Base-by-base conservation (phyloP, 257 asterid species). In the Penstemon davidsonii region DNA sequence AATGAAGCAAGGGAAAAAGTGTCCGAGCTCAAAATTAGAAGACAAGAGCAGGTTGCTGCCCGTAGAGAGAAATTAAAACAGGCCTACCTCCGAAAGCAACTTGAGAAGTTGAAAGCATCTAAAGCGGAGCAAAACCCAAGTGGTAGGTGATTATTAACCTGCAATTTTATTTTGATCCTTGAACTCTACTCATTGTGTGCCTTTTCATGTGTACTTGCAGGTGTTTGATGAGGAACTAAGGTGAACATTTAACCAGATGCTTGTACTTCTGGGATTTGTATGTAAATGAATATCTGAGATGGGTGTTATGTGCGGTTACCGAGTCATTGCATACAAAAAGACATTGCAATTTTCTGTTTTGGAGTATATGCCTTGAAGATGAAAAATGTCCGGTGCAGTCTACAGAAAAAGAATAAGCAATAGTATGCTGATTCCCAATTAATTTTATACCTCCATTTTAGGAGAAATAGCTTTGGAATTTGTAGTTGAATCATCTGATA, bases 51-150 rank as follows among this genome's bases (percentile, higher is more conserved):
- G 76, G 84, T 75, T 69, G 86, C 97, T 71, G 83, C 90, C 51
- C 86, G 88, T 66, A 80, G 97, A 50, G 97, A 91, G 82, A 94
- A 91, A 79, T 64, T 90, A 71, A 94, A 90, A 86, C 96, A 85
- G 79, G 91, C 99, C 18, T 94, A 94, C 83, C 88, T 91, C 59
- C 78, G 77, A 66, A 94, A 90, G 81, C 96, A 88, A 74, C 84
- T 91, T 41, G 96, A 91, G 80, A 94, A 88, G 76, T 77, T 88
- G 82, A 92, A 86, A 82, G 91, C 95, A 72, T 80, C 95, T 72
- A 88, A 85, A 76, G 64, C 79, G 6, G 89, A 83, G 68, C 85
- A 88, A 25, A 73, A 72, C 83, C 64, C 79, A 79, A 85, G 60
- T 39, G 36, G 33, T 15, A 68, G 76, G 66, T 68, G 76, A 67